phyloP scores from a whole-genome alignment of 2,329 filamentous ascomycete genomes.

The Exophiala viscosa region DNA sequence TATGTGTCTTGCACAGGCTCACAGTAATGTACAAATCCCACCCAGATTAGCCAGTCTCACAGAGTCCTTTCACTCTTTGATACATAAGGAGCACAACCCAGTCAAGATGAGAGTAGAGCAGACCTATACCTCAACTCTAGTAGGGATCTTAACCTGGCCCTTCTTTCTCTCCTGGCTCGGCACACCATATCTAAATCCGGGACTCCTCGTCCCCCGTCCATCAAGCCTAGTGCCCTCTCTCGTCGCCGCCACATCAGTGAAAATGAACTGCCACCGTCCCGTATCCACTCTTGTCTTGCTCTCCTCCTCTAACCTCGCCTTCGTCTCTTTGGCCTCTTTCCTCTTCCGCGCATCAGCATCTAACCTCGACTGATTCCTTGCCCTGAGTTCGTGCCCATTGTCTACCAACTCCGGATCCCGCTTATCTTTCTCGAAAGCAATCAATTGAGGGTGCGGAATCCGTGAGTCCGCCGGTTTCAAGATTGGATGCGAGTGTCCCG shows the following conservation, averaged over 20 bases:
- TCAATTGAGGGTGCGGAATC: conserved; percentile 61
- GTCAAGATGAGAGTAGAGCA: background rate
- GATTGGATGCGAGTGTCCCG: conserved; percentile 43
- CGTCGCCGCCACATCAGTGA: conserved; percentile 53
- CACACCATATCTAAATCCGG: conserved; percentile 60
- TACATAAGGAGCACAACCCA: background rate
- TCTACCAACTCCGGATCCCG: conserved; percentile 31
- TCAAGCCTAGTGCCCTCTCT: conserved; percentile 53
- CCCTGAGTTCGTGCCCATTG: conserved; percentile 35
- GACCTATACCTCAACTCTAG: conserved; percentile 50
- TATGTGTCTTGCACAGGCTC: too few relatives aligned
- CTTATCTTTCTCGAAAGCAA: conserved; percentile 47
- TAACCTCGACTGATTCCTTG: conserved; percentile 45
- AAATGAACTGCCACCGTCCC: conserved; percentile 58
- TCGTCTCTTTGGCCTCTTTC: conserved; percentile 42
- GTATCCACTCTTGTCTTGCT: conserved; percentile 35
- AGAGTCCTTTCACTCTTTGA: too few relatives aligned
- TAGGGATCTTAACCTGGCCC: conserved; percentile 62
- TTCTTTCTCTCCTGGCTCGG: conserved; percentile 61
- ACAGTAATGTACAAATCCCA: too few relatives aligned
- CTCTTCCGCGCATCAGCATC: conserved; percentile 40
- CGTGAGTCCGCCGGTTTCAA: conserved; percentile 61
- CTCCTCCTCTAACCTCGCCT: conserved; percentile 39
- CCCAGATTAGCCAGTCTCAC: too few relatives aligned
- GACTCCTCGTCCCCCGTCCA: conserved; percentile 51